Evolutionary conservation across 1,139 yeast genomes (phyloP).

Genomic region (Kodamaea sp.): DNA sequence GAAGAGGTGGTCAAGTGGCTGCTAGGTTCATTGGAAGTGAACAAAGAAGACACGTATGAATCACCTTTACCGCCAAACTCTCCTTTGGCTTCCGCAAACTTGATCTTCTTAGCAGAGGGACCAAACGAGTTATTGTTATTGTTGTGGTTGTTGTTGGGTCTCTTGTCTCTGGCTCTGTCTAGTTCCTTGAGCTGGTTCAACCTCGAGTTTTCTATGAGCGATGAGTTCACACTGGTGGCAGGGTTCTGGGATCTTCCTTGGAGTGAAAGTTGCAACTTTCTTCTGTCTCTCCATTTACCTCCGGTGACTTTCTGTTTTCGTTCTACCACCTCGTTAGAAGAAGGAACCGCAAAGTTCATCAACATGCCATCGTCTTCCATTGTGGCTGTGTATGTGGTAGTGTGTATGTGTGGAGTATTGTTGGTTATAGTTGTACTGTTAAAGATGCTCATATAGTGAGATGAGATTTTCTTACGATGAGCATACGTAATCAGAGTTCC

Average conservation of each 20-base stretch:
- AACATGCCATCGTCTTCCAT: constrained; percentile 64
- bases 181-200: constrained; percentile 14
- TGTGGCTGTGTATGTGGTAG: constrained; percentile 20
- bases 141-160: not conserved
- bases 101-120: constrained; percentile 26
- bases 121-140: constrained; percentile 13
- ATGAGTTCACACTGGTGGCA: constrained; percentile 41
- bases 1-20: constrained; percentile 28
- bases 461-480: no score
- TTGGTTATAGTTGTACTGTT: no score
- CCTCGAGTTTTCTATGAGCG: constrained; percentile 28
- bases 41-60: constrained; percentile 79
- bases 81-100: constrained; percentile 45
- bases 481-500: no score
- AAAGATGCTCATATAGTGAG: no score
- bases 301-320: constrained; percentile 51
- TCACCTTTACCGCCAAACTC: constrained; percentile 53
- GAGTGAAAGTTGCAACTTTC: constrained; percentile 53
- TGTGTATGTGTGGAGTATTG: no score
- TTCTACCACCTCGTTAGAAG: constrained; percentile 16
- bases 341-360: constrained; percentile 58
- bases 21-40: constrained; percentile 65
- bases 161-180: constrained; percentile 4
- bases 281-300: constrained; percentile 79
- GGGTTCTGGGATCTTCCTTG: constrained; percentile 48